Base-by-base conservation (phyloP, 257 asterid genomes). In the Cordia subcordata region DNA sequence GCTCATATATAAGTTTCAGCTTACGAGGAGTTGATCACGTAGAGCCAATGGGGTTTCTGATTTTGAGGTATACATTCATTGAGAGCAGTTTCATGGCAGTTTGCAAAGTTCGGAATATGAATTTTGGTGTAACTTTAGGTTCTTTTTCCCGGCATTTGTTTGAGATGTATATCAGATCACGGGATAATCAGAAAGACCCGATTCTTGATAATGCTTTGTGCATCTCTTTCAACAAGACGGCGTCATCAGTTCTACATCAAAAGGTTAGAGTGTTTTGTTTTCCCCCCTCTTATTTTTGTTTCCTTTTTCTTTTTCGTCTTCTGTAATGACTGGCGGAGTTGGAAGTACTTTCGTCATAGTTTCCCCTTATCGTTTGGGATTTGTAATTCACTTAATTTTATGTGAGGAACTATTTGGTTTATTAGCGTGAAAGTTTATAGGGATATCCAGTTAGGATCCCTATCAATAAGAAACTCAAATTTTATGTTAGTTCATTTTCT, bases 101-200 rank as follows among this genome's bases (percentile, higher is more conserved):
- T 72, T 74, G 71, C 68, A 70, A 63, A 71, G 76, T 66, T 69
- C 65, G 76, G 75, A 67, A 80, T 70, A 69, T 68, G 78, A 53
- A 71, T 77, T 70, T 69, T 58, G 54, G 58, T 68, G 53, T 73
- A 80, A 69, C 73, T 68, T 57, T 78, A 75, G 89, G 79, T 58
- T 82, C 79, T 64, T 61, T n/a, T 64, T 66, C 55, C 78, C 73
- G 60, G 77, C 75, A 70, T 74, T 80, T 49, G 72, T 65, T 80
- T 69, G 86, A 82, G 95, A 72, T 75, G 86, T 76, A 80, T 65
- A 80, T 82, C 78, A 80, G 81, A 66, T 70, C 72, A 82, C 82
- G 80, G 83, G 82, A 79, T 73, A 84, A 76, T 72, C 77, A 68
- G 72, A 27, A 63, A 62, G 83, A 70, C 79, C 81, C 76, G n/a